Base-by-base conservation (phyloP, 345 rosid genomes). In the Salix brachista region DNA sequence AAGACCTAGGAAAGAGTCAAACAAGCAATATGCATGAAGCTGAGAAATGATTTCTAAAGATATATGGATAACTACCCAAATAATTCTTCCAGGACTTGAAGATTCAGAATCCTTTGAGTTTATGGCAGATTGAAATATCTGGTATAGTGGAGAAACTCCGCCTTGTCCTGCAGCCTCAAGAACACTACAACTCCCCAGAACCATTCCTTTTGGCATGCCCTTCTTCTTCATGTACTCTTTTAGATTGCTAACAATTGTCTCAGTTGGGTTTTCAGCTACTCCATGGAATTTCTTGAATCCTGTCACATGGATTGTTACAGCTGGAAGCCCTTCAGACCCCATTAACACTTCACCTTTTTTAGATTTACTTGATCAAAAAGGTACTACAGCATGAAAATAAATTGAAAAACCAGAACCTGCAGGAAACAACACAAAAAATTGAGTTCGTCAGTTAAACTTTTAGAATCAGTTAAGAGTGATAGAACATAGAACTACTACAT, bases 211-310 rank as follows among this genome's bases (percentile, higher is more conserved):
- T 1, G 97, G 92, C 73, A 86, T 65, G 77, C 92, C 87, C 73
- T 83, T 91, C 88, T 87, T 96, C 69, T 84, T 84, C 84, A 84
- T 82, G 75, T 89, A 92, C 60, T 96, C 97, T 83, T 82, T 86
- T 65, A 96, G 78, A 80, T 89, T 91, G 74, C 75, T 79, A 42
- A 88, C 97, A 76, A 92, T 87, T 60, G 88, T 88, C 87, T 96
- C 98, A 0, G 97, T 93, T 26, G 98, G 99, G 84, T 96, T 96
- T 83, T 91, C 98, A 21, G 97, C 84, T 82, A 93, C 99, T 76
- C 99, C 99, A 89, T 93, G 98, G 83, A 96, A 93, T 85, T 92
- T 96, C 87, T 96, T 93, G 84, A 96, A 96, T 17, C 99, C 98
- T 0, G 99, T 96, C 82, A 93, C 86, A 75, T 96, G 89, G 65